These are phyloP conservation scores for Ehretia macrophylla DNA, from an alignment of 257 asterid genomes.

Conservation along the genomic window DNA sequence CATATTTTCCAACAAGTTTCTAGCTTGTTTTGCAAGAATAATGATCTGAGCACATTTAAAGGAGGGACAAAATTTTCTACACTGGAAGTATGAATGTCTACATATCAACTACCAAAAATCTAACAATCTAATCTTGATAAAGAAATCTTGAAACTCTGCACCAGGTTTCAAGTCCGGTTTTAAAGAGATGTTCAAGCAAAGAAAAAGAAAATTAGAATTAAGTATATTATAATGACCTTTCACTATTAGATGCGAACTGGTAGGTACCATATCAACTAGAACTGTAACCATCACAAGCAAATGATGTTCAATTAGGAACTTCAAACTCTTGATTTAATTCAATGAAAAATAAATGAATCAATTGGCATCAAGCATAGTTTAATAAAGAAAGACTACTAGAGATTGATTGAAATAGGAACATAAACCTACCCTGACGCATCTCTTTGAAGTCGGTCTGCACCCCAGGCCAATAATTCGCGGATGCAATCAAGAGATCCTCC, in stretches of 20 bases:
- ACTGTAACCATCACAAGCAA: too few species aligned
- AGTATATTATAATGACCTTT: background rate
- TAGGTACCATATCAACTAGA: background rate
- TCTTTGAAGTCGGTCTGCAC: conserved; percentile 81
- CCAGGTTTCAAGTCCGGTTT: too few species aligned
- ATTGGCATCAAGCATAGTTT: background rate
- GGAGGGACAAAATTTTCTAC: too few species aligned
- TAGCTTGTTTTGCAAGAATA: background rate
- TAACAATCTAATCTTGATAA: too few species aligned
- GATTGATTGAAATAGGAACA: background rate
- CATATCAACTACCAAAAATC: too few species aligned
- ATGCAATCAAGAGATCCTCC: conserved; percentile 92
- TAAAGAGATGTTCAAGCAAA: too few species aligned
- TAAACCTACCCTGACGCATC: conserved; percentile 75
- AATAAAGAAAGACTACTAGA: too few species aligned
- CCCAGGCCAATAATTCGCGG: conserved; percentile 91
- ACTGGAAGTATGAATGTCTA: too few species aligned
- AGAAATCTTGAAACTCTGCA: too few species aligned
- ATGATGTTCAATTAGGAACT: too few species aligned
- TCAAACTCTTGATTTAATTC: background rate
- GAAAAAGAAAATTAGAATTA: background rate
- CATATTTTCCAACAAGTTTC: background rate
- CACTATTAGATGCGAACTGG: background rate
- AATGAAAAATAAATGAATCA: too few species aligned
- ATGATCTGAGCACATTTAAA: too few species aligned